phyloP scores from a whole-genome alignment of 345 rosid species.

The Crucihimalaya himalaica region DNA sequence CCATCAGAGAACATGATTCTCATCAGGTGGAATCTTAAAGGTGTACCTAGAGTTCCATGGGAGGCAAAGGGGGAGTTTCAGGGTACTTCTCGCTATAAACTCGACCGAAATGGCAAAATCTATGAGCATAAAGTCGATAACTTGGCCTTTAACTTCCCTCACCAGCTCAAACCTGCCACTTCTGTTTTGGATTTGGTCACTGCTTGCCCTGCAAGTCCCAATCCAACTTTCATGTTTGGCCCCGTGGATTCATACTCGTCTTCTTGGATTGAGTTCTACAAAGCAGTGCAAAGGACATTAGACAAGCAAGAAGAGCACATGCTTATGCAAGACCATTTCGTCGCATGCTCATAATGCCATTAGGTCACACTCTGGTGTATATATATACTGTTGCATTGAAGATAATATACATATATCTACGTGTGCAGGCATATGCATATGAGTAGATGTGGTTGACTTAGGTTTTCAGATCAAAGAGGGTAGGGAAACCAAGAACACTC shows the following conservation, averaged over 20 bases:
- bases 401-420: slow-evolving; percentile 14
- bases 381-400: slow-evolving; percentile 32
- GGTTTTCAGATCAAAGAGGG: slow-evolving; percentile 17
- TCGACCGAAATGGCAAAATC: slow-evolving; percentile 81
- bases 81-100: slow-evolving; percentile 77
- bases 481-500: slow-evolving; percentile 19
- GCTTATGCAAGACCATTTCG: slow-evolving; percentile 53
- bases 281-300: slow-evolving; percentile 62
- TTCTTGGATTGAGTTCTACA: slow-evolving; percentile 74
- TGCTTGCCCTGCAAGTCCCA: slow-evolving; percentile 84
- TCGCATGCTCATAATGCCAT: slow-evolving; percentile 55
- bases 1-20: slow-evolving; percentile 86
- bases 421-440: slow-evolving; percentile 15
- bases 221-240: slow-evolving; percentile 76
- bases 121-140: slow-evolving; percentile 90
- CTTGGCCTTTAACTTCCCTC: slow-evolving; percentile 88
- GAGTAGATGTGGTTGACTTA: slow-evolving; percentile 28
- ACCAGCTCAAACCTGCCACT: slow-evolving; percentile 61
- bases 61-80: slow-evolving; percentile 85
- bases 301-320: slow-evolving; percentile 48
- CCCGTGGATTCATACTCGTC: slow-evolving; percentile 54
- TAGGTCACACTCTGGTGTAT: slow-evolving; percentile 17
- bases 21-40: slow-evolving; percentile 83
- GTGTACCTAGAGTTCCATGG: slow-evolving; percentile 88
- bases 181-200: slow-evolving; percentile 83